Conservation (phyloP, 352 stramenopile genomes). For the Globisporangium nodosum region DNA sequence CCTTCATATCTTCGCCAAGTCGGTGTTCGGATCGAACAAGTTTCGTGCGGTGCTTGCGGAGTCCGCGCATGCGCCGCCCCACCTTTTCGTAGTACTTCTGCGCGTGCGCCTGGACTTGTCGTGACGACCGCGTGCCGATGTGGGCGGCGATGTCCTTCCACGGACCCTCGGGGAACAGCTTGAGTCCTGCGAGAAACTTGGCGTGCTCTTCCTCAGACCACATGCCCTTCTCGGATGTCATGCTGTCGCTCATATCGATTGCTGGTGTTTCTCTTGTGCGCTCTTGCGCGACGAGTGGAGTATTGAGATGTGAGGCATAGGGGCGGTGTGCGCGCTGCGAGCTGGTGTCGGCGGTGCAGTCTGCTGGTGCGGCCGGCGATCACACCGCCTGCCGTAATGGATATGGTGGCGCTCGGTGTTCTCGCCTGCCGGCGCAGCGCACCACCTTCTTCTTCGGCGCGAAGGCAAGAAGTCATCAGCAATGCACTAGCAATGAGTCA, state of each 20-base stretch:
- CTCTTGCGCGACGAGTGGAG: too few relatives aligned
- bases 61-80: conserved; percentile 34
- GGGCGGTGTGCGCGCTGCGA: too few relatives aligned
- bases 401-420: too few relatives aligned
- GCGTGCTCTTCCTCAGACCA: conserved; percentile 32
- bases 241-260: not conserved
- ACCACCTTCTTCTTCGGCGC: too few relatives aligned
- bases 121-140: conserved; percentile 32
- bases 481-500: too few relatives aligned
- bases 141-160: conserved; percentile 20
- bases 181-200: conserved; percentile 21
- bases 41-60: conserved; percentile 58
- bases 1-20: conserved; percentile 38
- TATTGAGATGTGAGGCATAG: not conserved
- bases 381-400: too few relatives aligned
- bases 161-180: conserved; percentile 18
- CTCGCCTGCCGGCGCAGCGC: too few relatives aligned
- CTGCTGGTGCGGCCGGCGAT: too few relatives aligned
- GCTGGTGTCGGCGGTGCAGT: too few relatives aligned
- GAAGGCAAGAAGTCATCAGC: too few relatives aligned
- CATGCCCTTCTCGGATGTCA: conserved; percentile 8
- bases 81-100: conserved; percentile 19
- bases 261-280: too few relatives aligned
- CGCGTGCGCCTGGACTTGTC: conserved; percentile 55
- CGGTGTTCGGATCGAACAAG: conserved; percentile 47